phyloP scores from a whole-genome alignment of 768 basidiomycete species.

The Cyclocybe aegerita region DNA sequence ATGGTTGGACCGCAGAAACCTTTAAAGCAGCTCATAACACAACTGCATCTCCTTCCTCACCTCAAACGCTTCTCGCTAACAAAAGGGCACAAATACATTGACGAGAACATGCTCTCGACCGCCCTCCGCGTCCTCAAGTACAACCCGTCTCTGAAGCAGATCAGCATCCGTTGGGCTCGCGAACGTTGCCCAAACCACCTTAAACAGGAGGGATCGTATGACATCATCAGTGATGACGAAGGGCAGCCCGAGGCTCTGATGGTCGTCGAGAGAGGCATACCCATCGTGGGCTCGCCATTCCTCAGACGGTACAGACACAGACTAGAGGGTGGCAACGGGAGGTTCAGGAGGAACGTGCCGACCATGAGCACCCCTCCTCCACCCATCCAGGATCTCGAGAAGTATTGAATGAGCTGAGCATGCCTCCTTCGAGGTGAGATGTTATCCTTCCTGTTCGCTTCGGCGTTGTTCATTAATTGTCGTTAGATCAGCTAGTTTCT shows the following conservation, averaged over 20 bases:
- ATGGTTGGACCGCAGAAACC: conserved; percentile 32
- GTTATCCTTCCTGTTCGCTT: too few species aligned
- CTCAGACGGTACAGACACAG: conserved; percentile 26
- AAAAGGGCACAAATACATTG: conserved; percentile 45
- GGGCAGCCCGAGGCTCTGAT: conserved; percentile 24
- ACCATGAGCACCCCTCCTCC: too few species aligned
- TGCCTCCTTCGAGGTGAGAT: too few species aligned
- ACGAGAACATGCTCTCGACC: conserved; percentile 45
- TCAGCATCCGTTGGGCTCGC: conserved; percentile 49
- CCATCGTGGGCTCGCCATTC: conserved; percentile 39
- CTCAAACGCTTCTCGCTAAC: conserved; percentile 48
- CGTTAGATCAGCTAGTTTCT: too few species aligned
- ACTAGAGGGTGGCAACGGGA: conserved; percentile 7
- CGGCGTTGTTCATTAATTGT: too few species aligned
- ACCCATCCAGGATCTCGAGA: too few species aligned
- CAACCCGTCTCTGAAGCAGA: conserved; percentile 35
- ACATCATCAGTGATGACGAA: conserved; percentile 26
- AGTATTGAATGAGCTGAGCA: too few species aligned
- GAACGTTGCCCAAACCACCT: conserved; percentile 47
- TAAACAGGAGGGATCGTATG: conserved; percentile 47
- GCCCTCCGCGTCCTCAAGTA: conserved; percentile 34
- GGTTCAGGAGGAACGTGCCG: background rate
- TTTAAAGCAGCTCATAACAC: conserved; percentile 36
- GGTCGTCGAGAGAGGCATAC: conserved; percentile 41
- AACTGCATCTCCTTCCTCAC: conserved; percentile 35